Evolutionary conservation across 2,329 filamentous ascomycete genomes (phyloP), one percentile per base, ranked within the genome.

Genomic region (Lasiodiplodia sp.): DNA sequence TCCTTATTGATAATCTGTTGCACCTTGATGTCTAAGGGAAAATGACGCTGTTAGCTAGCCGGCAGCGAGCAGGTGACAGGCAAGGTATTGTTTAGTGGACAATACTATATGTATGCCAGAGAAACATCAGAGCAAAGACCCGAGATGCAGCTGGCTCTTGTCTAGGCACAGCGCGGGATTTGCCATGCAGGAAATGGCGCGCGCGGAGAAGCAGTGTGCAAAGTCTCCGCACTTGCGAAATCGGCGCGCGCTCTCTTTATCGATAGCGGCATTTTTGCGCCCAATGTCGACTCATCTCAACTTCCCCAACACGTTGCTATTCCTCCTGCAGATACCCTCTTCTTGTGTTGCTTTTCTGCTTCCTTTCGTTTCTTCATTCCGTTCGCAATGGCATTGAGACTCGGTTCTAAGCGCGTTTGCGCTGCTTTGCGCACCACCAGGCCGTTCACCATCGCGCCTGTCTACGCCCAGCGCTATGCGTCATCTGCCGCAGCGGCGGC

Each of bases 401-500:
- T 63, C 37, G 52, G 49, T 31, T 56, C 67, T 38, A 64, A 40
- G 57, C 51, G 67, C 64, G 68, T 49, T 70, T 74, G 67, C 71
- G 71, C 66, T 56, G 69, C 18, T 71, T 70, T 66, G 68, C 71
- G 63, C 77, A n/a, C 51, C 25, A 49, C 55, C 55, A 68, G 28
- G 21, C 38, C 53, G 31, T 66, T 63, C 40, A 44, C 52, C 40
- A 21, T 60, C 11, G 60, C 55, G 40, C 44, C 67, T 8, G 57
- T 56, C 23, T 40, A 47, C 28, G 23, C 51, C 56, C 67, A 52
- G 49, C 34, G 78, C n/a, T 80, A 79, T 77, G 79, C 80, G 44
- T 80, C 80, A 23, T 75, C 78, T 23, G 47, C 60, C 18, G 78
- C 78, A 11, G 76, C 80, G 53, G 77, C 78, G 56, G 78, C 78